Base-by-base conservation (phyloP, 2,329 filamentous ascomycete species). In the Metarhizium humberi region DNA sequence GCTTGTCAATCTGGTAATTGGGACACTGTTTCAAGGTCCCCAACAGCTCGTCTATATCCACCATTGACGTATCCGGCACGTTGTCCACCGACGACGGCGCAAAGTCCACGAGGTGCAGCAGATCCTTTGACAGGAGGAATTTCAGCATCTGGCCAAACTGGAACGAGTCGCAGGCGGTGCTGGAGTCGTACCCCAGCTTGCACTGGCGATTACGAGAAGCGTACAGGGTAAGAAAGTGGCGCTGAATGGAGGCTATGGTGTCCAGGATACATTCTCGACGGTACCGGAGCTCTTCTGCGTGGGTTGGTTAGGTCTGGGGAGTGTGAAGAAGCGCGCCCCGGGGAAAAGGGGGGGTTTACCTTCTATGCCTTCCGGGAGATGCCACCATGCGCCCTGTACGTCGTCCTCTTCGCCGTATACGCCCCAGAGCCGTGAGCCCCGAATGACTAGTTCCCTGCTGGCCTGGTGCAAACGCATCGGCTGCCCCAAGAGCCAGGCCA, bases 121-220 rank as follows among this genome's bases (percentile, higher is more conserved):
- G 79, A 32, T 79, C 76, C 60, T 82, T 82, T 60, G 78, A 77
- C 14, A 75, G 71, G 40, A 91, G 79, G 68, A 91, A 91, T 60
- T 83, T 84, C 59, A 90, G 71, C 77, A 88, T 88, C 69, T 91
- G 86, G 25, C 87, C 88, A 1, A 92, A 78, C 69, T 92, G 88
- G 64, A 87, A 92, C 2, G 83, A 85, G 70, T 92, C 88, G 67
- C 88, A 91, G 46, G 86, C 82, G 2, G 79, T 70, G 58, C 83
- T 87, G 2, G 82, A 84, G 63, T 89, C 86, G 68, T 91, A 91
- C 53, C 87, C 87, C 0, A 90, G 77, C 62, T 82, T 83, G 68
- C 88, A 91, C 66, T 90, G 87, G 7, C 74, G 70, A 36, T 71
- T 77, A n/a, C 84, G 81, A 10, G 86, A 87, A 1, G 81, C 81